Evolutionary conservation across 2,329 filamentous ascomycete species (phyloP).

Genomic region (Periconia macrospinosa): DNA sequence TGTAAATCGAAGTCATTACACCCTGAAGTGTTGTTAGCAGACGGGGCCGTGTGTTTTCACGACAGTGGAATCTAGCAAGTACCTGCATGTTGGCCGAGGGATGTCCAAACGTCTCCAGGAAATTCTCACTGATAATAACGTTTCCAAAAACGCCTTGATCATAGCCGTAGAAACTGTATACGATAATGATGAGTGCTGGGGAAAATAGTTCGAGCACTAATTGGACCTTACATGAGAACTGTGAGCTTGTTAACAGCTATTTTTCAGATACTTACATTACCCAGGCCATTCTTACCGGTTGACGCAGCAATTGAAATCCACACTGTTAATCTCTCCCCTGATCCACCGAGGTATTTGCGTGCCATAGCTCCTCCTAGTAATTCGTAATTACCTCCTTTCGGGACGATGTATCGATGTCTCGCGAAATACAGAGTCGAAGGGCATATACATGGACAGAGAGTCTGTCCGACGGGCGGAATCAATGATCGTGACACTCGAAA

Average conservation of each 20-base stretch:
- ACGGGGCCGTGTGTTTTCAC: constrained; percentile 11
- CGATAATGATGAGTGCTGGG: background rate
- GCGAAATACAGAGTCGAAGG: background rate
- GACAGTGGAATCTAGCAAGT: background rate
- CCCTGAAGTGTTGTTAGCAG: constrained; percentile 19
- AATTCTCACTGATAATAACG: constrained; percentile 37
- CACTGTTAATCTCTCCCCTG: constrained; percentile 53
- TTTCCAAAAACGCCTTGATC: constrained; percentile 36
- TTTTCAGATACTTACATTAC: background rate
- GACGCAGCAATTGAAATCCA: constrained; percentile 55
- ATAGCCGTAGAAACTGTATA: constrained; percentile 48
- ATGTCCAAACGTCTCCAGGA: constrained; percentile 30
- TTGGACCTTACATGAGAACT: constrained; percentile 42
- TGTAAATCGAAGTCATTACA: constrained; percentile 46
- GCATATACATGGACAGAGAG: background rate
- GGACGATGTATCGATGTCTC: background rate
- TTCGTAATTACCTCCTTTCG: background rate
- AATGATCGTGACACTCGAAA: background rate
- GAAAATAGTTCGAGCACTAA: background rate
- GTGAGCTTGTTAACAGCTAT: constrained; percentile 34
- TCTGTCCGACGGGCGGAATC: background rate
- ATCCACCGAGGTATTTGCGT: constrained; percentile 55
- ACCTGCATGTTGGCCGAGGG: constrained; percentile 33
- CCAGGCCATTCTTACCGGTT: background rate
- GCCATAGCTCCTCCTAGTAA: constrained; percentile 36